Base-by-base conservation (phyloP, 2,329 filamentous ascomycete species). In the Phoma sp. region DNA sequence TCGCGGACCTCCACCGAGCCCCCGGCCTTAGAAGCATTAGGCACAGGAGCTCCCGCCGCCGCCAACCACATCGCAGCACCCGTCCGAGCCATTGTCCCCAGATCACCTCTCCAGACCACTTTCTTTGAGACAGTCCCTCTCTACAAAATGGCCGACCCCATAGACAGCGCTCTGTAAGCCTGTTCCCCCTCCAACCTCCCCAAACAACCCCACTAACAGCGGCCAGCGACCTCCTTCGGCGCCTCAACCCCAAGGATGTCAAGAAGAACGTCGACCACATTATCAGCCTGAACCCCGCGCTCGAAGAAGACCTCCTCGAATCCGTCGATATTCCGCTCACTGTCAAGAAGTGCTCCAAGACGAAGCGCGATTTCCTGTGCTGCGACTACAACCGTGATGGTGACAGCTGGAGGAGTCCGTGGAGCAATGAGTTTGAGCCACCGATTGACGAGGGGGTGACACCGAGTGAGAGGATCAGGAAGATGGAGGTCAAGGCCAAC, bases 341-440 rank as follows among this genome's bases (percentile, higher is more conserved):
- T 55, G 85, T 96, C 60, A 88, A 89, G 67, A 89, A 91, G 63
- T 98, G 95, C 83, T 86, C 87, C 66, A 90, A 93, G 78, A 90
- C 91, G 26, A 92, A 92, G 67, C 90, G 93, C 65, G 95, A 98
- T 79, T 99, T 96, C 81, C 87, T 99, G 45, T 90, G 97, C 71
- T 99, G 95, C 83, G 95, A 99, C 84, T 99, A 99, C 84, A 99
- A 99, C 84, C 93, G 95, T 62, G 95, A 99, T 78, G 95, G 95
- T 59, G 93, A 97, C 80, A 96, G 90, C 78, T 96, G 96, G 84
- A 90, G 95, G 59, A 96, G 91, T 62, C 95, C 95, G n/a, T 99
- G 95, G 95, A 95, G 89, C 79, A 98, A 98, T 79, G 90, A 96
- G 78, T 99, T 99, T 76, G 92, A 98, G 74, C 95, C 93, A 15